Percentiles rank a stretch among this genome's conserved stretches.
Conservation (phyloP, 352 stramenopile genomes). For the Peronosclerospora sorghi region DNA sequence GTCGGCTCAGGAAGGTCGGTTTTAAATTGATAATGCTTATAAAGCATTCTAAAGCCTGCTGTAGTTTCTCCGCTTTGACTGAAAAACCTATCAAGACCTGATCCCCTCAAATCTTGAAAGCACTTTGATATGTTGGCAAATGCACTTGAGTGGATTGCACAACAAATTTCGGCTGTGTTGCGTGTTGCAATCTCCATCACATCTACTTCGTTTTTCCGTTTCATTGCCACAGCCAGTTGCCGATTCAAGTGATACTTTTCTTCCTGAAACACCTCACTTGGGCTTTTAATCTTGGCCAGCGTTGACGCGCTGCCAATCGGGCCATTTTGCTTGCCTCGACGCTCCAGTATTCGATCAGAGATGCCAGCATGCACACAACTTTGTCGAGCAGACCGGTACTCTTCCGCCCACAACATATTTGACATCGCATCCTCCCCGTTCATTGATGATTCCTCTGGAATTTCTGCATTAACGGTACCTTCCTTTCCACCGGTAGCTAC, state of each 20-base stretch:
- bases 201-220: slow-evolving; percentile 39
- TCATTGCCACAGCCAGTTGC: slow-evolving; percentile 30
- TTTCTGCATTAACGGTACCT: not conserved
- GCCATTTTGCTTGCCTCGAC: slow-evolving; percentile 11
- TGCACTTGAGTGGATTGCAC: slow-evolving; percentile 29
- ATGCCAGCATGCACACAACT: slow-evolving; percentile 61
- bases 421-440: slow-evolving; percentile 5
- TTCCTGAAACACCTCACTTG: slow-evolving; percentile 45
- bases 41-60: slow-evolving; percentile 56
- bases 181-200: slow-evolving; percentile 46
- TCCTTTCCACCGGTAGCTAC: slow-evolving; percentile 19
- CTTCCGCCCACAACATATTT: slow-evolving; percentile 24
- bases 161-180: slow-evolving; percentile 52
- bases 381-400: slow-evolving; percentile 46
- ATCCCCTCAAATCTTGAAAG: slow-evolving; percentile 38
- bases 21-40: slow-evolving; percentile 35
- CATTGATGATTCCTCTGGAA: slow-evolving; percentile 2
- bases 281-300: slow-evolving; percentile 39
- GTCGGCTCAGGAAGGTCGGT: slow-evolving; percentile 38
- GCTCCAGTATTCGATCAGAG: slow-evolving; percentile 49
- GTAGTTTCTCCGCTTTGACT: slow-evolving; percentile 33
- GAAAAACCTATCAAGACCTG: slow-evolving; percentile 37
- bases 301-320: slow-evolving; percentile 4
- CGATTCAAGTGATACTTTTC: slow-evolving; percentile 51
- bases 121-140: slow-evolving; percentile 40